A percentile compares a stretch with the other conserved stretches of the same genome.
These are phyloP conservation scores for Malus orientalis DNA, from an alignment of 306 rosid species.

Conservation along the genomic window DNA sequence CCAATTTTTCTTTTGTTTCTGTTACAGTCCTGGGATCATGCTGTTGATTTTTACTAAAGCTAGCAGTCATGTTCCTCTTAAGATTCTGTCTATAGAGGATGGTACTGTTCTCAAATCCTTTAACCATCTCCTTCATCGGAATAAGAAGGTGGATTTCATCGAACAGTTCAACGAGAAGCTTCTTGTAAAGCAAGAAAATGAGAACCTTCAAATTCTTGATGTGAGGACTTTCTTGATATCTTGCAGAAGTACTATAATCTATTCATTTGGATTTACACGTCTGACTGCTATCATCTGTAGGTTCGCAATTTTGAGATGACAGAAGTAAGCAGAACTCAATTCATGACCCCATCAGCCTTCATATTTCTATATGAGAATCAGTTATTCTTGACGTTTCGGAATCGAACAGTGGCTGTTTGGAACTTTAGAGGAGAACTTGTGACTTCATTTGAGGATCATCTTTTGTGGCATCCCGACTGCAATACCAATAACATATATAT, in stretches of 20 bases:
- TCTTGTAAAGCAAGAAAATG: conserved; percentile 94
- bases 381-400: conserved; percentile 76
- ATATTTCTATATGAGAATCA: conserved; percentile 88
- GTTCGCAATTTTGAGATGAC: conserved; percentile 67
- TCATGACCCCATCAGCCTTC: conserved; percentile 93
- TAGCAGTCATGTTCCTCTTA: conserved; percentile 76
- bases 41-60: conserved; percentile 64
- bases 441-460: conserved; percentile 89
- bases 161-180: conserved; percentile 97
- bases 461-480: conserved; percentile 96
- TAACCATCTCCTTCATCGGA: conserved; percentile 81
- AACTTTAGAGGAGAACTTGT: conserved; percentile 94
- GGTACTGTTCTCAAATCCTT: conserved; percentile 88
- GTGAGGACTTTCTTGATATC: conserved; percentile 36
- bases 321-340: conserved; percentile 69
- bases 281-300: conserved; percentile 36
- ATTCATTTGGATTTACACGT: conserved; percentile 7
- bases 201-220: conserved; percentile 91
- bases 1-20: neutral
- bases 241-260: neutral
- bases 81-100: conserved; percentile 87
- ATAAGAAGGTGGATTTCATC: conserved; percentile 91
- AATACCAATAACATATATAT: conserved; percentile 87
- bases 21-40: conserved; percentile 85
- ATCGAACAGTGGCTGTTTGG: conserved; percentile 89